phyloP scores from a whole-genome alignment of 768 basidiomycete genomes.

The Kondoa subrosea region DNA sequence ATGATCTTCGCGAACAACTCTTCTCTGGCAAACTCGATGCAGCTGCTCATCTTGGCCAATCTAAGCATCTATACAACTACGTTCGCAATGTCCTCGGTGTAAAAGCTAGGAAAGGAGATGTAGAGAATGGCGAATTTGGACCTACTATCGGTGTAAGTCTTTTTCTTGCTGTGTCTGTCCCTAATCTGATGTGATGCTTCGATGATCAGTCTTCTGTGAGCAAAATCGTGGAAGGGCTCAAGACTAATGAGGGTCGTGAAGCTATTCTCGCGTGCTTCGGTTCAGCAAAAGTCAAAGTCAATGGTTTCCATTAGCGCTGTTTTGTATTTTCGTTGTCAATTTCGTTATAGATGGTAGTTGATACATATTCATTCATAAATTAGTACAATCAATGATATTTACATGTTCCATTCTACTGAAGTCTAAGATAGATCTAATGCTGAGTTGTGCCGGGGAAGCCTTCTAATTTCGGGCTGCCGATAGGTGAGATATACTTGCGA shows the following conservation, averaged over 20 bases:
- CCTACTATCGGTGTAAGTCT: not conserved
- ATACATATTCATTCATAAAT: no score
- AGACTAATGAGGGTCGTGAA: not conserved
- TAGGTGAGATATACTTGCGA: slow-evolving; percentile 8
- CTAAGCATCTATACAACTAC: not conserved
- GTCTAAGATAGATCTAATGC: not conserved
- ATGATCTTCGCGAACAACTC: not conserved
- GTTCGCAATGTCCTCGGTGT: not conserved
- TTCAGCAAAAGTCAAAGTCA: not conserved
- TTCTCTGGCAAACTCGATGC: not conserved
- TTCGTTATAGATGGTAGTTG: no score
- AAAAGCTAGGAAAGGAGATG: not conserved
- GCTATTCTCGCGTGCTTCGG: not conserved
- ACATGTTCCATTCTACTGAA: not conserved
- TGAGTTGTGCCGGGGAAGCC: not conserved
- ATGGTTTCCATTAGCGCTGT: not conserved
- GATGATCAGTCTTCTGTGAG: not conserved
- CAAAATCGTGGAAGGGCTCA: not conserved
- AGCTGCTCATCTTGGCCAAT: not conserved
- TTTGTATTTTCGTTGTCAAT: no score
- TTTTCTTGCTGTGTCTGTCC: not conserved
- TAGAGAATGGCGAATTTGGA: not conserved
- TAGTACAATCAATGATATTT: no score
- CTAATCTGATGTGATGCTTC: no score
- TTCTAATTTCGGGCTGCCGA: slow-evolving; percentile 4